Conservation (phyloP, 1,284 basidiomycete species). For the Schizopora paradoxa region DNA sequence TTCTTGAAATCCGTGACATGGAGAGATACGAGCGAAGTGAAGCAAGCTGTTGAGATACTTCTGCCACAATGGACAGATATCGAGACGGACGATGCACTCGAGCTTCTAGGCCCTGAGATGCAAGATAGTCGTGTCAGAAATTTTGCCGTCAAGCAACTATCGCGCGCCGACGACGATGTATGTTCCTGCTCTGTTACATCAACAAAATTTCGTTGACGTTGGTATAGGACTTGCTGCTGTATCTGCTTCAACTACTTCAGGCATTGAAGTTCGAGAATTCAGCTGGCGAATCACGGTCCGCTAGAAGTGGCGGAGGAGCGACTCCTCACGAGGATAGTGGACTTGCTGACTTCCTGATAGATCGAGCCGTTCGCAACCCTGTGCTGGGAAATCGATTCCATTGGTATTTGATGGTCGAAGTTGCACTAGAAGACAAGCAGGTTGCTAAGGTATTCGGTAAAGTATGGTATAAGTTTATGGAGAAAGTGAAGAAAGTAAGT, state of each 20-base stretch:
- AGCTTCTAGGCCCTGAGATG: slow-evolving; percentile 88
- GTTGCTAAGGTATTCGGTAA: slow-evolving; percentile 90
- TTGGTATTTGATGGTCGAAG: slow-evolving; percentile 98
- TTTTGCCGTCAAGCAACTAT: slow-evolving; percentile 90
- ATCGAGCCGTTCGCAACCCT: slow-evolving; percentile 76
- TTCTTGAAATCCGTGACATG: slow-evolving; percentile 98
- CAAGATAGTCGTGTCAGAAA: slow-evolving; percentile 88
- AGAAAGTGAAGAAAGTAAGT: slow-evolving; percentile 76
- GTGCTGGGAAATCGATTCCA: slow-evolving; percentile 89
- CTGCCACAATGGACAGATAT: slow-evolving; percentile 97
- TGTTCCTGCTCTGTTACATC: slow-evolving; percentile 21
- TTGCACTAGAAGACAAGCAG: slow-evolving; percentile 69
- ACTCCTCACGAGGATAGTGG: slow-evolving; percentile 81
- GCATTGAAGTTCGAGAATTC: slow-evolving; percentile 92
- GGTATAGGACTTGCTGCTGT: slow-evolving; percentile 83
- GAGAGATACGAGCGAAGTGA: slow-evolving; percentile 93
- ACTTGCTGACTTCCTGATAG: slow-evolving; percentile 86
- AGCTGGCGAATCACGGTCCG: slow-evolving; percentile 64
- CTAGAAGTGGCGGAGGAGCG: slow-evolving; percentile 60
- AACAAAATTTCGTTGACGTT: slow-evolving; percentile 5
- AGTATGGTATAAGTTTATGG: slow-evolving; percentile 86
- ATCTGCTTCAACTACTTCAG: slow-evolving; percentile 95
- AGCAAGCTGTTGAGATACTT: slow-evolving; percentile 95
- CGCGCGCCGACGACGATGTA: slow-evolving; percentile 92
- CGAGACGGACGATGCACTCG: slow-evolving; percentile 93